Conservation (phyloP, 1,284 basidiomycete genomes). For the Tilletia horrida region DNA sequence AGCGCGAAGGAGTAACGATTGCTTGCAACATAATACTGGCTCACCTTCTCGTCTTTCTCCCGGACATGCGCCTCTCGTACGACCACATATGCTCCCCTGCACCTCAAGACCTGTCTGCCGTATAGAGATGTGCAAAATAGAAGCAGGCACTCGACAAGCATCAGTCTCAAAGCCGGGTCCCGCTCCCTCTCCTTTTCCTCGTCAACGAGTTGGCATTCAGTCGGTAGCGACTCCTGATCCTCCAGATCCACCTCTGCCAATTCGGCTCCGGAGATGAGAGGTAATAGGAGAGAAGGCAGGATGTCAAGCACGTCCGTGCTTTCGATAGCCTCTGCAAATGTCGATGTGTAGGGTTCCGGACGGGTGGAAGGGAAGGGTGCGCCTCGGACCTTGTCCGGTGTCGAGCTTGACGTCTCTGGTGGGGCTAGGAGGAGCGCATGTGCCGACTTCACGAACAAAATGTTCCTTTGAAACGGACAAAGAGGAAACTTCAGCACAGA, state of each 20-base stretch:
- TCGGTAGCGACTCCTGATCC: slow-evolving; percentile 83
- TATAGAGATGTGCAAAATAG: slow-evolving; percentile 82
- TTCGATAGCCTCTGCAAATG: too few relatives aligned
- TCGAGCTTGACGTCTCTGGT: slow-evolving; percentile 24
- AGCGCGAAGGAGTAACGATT: neutral
- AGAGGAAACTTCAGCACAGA: too few relatives aligned
- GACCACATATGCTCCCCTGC: slow-evolving; percentile 82
- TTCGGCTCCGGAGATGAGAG: slow-evolving; percentile 90
- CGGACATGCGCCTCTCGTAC: slow-evolving; percentile 74
- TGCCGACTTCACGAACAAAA: slow-evolving; percentile 49
- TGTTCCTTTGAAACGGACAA: too few relatives aligned
- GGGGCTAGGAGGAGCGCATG: slow-evolving; percentile 49
- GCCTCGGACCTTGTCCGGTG: neutral
- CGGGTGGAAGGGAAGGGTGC: neutral
- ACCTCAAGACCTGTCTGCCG: slow-evolving; percentile 76
- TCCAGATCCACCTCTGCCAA: slow-evolving; percentile 55
- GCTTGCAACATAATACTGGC: too few relatives aligned
- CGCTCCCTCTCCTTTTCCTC: slow-evolving; percentile 77
- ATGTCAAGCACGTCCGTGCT: slow-evolving; percentile 33
- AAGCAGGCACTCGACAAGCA: slow-evolving; percentile 82
- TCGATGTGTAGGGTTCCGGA: neutral
- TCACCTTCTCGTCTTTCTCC: slow-evolving; percentile 74
- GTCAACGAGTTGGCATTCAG: slow-evolving; percentile 81
- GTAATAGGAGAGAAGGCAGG: slow-evolving; percentile 67
- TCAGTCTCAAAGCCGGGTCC: slow-evolving; percentile 75